phyloP scores from a whole-genome alignment of 805 yeast species.

The Yarrowia sp. region DNA sequence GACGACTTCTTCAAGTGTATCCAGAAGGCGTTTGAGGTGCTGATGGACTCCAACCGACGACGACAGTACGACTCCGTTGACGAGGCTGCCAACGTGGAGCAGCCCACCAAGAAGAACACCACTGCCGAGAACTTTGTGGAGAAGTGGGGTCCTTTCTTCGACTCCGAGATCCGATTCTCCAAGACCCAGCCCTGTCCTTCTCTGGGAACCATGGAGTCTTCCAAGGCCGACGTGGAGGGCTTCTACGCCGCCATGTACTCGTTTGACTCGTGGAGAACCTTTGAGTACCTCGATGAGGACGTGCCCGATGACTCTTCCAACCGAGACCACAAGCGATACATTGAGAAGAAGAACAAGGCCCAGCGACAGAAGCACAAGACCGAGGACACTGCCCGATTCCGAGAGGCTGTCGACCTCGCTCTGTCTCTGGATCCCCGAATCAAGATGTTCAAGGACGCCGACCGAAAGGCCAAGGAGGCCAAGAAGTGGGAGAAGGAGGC shows the following conservation, averaged over 20 bases:
- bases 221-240: conserved; percentile 81
- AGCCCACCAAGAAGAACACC: conserved; percentile 67
- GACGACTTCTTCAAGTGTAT: conserved; percentile 93
- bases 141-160: conserved; percentile 93
- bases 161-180: conserved; percentile 88
- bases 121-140: conserved; percentile 81
- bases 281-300: conserved; percentile 97
- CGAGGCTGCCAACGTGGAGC: conserved; percentile 79
- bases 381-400: conserved; percentile 90
- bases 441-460: conserved; percentile 89
- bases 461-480: conserved; percentile 91
- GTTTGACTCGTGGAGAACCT: conserved; percentile 97
- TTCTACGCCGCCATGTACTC: conserved; percentile 93
- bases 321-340: conserved; percentile 99
- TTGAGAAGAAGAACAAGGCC: conserved; percentile 96
- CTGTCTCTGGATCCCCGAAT: conserved; percentile 93
- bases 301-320: conserved; percentile 99
- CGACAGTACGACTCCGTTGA: conserved; percentile 96
- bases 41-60: conserved; percentile 85
- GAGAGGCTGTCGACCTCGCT: conserved; percentile 87
- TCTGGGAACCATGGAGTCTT: conserved; percentile 70
- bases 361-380: conserved; percentile 97
- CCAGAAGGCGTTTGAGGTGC: conserved; percentile 92
- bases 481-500: conserved; percentile 98
- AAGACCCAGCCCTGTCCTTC: conserved; percentile 87